Percentiles rank a stretch among this genome's conserved stretches.
These are phyloP conservation scores for Nakazawaea siamensis DNA, from an alignment of 805 yeast species.

Conservation along the genomic window DNA sequence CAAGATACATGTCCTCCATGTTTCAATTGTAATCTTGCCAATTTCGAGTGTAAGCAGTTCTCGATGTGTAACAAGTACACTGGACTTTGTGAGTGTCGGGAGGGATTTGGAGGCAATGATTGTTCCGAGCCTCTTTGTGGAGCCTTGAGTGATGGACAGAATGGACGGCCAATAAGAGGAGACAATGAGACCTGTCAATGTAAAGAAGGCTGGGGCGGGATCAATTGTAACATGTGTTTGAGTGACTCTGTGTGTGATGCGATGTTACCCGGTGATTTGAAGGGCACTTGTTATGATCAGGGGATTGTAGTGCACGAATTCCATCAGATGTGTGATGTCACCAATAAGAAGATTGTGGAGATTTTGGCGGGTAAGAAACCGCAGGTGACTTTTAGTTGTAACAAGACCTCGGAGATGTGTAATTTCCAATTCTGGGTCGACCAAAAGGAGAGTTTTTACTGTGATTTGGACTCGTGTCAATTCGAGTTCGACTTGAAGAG, in stretches of 20 bases:
- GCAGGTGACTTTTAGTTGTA: slow-evolving; percentile 88
- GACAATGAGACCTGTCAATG: slow-evolving; percentile 56
- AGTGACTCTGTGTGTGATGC: slow-evolving; percentile 70
- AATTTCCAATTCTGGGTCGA: slow-evolving; percentile 97
- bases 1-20: slow-evolving; percentile 67
- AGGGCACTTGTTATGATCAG: slow-evolving; percentile 82
- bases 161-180: slow-evolving; percentile 55
- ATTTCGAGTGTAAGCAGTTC: slow-evolving; percentile 84
- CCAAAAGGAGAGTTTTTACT: slow-evolving; percentile 80
- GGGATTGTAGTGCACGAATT: slow-evolving; percentile 77
- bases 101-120: slow-evolving; percentile 91
- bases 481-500: slow-evolving; percentile 52
- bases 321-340: slow-evolving; percentile 92
- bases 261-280: slow-evolving; percentile 74
- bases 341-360: slow-evolving; percentile 76
- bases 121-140: slow-evolving; percentile 90
- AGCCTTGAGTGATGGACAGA: slow-evolving; percentile 52
- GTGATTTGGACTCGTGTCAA: slow-evolving; percentile 71
- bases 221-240: slow-evolving; percentile 85
- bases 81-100: slow-evolving; percentile 87
- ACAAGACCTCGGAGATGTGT: slow-evolving; percentile 55
- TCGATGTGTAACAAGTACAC: slow-evolving; percentile 82
- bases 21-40: slow-evolving; percentile 90
- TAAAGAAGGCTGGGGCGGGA: slow-evolving; percentile 85
- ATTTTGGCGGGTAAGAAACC: slow-evolving; percentile 77